Evolutionary conservation across 306 rosid genomes (phyloP).

Genomic region (Acmispon strigosus): DNA sequence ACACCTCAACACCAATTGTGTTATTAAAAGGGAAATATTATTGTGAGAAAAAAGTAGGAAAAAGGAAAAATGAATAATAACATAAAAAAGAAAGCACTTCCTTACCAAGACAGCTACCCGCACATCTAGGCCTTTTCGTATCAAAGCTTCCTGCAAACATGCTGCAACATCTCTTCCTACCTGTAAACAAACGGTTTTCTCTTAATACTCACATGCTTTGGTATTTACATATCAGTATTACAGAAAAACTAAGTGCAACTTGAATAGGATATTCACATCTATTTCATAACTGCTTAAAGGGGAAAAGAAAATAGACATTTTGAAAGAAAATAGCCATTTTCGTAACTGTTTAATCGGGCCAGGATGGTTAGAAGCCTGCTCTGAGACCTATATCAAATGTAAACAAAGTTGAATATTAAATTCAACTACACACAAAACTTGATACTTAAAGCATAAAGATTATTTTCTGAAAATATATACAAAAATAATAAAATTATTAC

Average conservation of each 20-base stretch:
- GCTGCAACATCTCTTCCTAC: constrained; percentile 75
- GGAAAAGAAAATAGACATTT: not conserved
- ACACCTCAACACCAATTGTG: constrained; percentile 1
- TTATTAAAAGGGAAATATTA: not conserved
- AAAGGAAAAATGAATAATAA: not conserved
- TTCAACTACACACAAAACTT: too few relatives aligned
- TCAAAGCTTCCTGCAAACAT: constrained; percentile 66
- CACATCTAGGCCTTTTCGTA: constrained; percentile 62
- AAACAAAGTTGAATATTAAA: too few relatives aligned
- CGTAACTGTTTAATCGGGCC: not conserved
- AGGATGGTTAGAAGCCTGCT: not conserved
- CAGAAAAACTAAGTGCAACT: not conserved
- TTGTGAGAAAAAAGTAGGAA: not conserved
- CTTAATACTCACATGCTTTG: not conserved
- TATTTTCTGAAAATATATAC: too few relatives aligned
- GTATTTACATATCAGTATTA: constrained; percentile 10
- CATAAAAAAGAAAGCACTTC: not conserved
- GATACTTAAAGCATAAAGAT: too few relatives aligned
- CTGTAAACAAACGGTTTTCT: constrained; percentile 33
- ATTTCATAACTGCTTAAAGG: not conserved
- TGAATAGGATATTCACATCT: not conserved
- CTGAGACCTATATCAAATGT: too few relatives aligned
- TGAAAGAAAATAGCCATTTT: not conserved
- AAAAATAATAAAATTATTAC: too few relatives aligned
- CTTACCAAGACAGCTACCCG: constrained; percentile 79